A percentile compares a stretch with the other conserved stretches of the same genome.
phyloP scores from a whole-genome alignment of 2,329 filamentous ascomycete genomes.

The Pseudogymnoascus sp. region DNA sequence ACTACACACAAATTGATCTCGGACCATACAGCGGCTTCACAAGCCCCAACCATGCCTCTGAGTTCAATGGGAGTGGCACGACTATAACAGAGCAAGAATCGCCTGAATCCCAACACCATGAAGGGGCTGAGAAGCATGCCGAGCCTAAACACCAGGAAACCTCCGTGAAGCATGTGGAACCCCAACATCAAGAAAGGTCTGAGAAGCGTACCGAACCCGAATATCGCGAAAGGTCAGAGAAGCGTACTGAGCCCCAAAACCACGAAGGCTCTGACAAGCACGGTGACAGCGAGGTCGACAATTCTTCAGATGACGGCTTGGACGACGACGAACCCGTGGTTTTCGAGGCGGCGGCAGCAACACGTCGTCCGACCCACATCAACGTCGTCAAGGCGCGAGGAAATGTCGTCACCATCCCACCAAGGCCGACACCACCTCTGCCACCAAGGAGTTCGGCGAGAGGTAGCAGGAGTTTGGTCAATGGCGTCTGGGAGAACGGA shows the following conservation, averaged over 20 bases:
- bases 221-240: slow-evolving; percentile 27
- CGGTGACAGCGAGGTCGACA: slow-evolving; percentile 41
- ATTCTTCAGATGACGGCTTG: slow-evolving; percentile 42
- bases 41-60: slow-evolving; percentile 16
- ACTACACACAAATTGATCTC: slow-evolving; percentile 52
- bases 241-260: slow-evolving; percentile 29
- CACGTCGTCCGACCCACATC: slow-evolving; percentile 38
- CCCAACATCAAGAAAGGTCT: slow-evolving; percentile 23
- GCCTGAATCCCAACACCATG: slow-evolving; percentile 25
- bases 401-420: slow-evolving; percentile 76
- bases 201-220: slow-evolving; percentile 29
- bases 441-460: slow-evolving; percentile 65
- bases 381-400: slow-evolving; percentile 50
- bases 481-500: slow-evolving; percentile 20
- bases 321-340: slow-evolving; percentile 56
- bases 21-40: slow-evolving; percentile 32
- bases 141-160: slow-evolving; percentile 25
- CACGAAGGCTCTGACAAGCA: slow-evolving; percentile 32
- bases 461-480: slow-evolving; percentile 15
- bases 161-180: slow-evolving; percentile 29
- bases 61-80: slow-evolving; percentile 21
- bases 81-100: slow-evolving; percentile 1
- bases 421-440: slow-evolving; percentile 65
- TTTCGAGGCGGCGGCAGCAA: slow-evolving; percentile 55
- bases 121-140: slow-evolving; percentile 27